A percentile compares a stretch with the other conserved stretches of the same genome.
phyloP scores from a whole-genome alignment of 257 asterid species.

The Nicotiana noctiflora region DNA sequence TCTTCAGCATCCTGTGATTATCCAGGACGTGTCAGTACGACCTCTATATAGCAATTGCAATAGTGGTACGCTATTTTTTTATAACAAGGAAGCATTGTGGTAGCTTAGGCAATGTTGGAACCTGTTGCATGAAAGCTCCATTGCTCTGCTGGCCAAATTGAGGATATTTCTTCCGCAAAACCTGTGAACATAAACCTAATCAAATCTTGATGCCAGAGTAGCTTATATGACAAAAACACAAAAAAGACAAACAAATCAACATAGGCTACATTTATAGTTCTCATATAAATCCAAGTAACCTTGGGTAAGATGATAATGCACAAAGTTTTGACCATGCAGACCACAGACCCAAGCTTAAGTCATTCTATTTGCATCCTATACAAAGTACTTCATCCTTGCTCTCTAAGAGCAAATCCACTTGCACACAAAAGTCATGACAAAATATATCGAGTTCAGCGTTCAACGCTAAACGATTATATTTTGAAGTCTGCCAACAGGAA shows the following conservation, averaged over 20 bases:
- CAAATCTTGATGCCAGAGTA: neutral
- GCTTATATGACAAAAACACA: neutral
- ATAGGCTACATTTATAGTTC: neutral
- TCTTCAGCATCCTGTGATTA: constrained; percentile 93
- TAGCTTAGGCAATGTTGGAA: constrained; percentile 21
- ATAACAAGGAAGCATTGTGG: neutral
- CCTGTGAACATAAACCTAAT: constrained; percentile 34
- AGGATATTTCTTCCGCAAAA: constrained; percentile 88
- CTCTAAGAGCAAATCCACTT: neutral
- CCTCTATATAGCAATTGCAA: neutral
- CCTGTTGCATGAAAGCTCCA: constrained; percentile 99
- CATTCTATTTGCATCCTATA: neutral
- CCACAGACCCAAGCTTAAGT: neutral
- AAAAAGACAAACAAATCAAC: neutral
- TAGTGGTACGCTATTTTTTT: neutral
- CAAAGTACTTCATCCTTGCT: neutral
- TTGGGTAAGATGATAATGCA: neutral
- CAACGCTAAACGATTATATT: neutral
- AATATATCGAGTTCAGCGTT: neutral
- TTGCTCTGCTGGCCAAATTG: constrained; percentile 96
- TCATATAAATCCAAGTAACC: neutral
- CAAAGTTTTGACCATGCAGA: neutral
- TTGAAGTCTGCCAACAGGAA: neutral
- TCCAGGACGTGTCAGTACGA: constrained; percentile 7
- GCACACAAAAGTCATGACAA: neutral